Percentiles rank a stretch among this genome's conserved stretches.
phyloP scores from a whole-genome alignment of 192 early-diverging fungal genomes.

The Gaertneriomyces semiglobifer region DNA sequence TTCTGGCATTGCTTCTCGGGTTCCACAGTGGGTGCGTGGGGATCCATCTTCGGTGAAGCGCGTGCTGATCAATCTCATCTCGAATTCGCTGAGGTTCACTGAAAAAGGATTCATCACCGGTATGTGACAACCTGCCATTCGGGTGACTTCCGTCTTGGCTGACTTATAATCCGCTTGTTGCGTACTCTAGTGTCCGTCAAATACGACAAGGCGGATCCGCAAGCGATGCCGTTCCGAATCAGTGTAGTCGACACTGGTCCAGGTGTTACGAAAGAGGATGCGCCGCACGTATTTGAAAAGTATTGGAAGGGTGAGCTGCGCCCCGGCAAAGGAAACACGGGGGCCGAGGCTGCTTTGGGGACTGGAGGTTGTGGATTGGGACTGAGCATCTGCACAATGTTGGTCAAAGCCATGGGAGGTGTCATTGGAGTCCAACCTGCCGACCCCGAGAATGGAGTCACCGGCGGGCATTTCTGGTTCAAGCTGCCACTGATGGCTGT shows the following conservation, averaged over 20 bases:
- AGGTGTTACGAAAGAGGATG: conserved; percentile 15
- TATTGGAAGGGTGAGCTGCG: conserved; percentile 5
- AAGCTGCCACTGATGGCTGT: conserved; percentile 9
- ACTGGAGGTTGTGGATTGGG: conserved; percentile 12
- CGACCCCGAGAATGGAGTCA: not conserved
- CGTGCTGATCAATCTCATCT: conserved; percentile 39
- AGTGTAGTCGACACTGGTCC: conserved; percentile 11
- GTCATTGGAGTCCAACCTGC: conserved; percentile 2
- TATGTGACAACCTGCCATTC: too few relatives aligned
- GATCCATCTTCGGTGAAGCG: conserved; percentile 36
- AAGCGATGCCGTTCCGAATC: not conserved
- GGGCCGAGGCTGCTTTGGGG: conserved; percentile 2
- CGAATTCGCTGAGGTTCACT: conserved; percentile 55
- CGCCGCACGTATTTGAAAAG: conserved; percentile 7
- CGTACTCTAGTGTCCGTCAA: conserved; percentile 9
- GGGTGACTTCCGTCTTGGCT: too few relatives aligned
- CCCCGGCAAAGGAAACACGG: not conserved
- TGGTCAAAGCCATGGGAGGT: conserved; percentile 18
- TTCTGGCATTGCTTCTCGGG: not conserved
- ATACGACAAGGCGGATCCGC: conserved; percentile 12
- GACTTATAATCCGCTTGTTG: too few relatives aligned
- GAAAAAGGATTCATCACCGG: conserved; percentile 29
- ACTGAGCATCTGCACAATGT: conserved; percentile 11
- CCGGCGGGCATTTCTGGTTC: conserved; percentile 9
- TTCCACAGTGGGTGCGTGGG: conserved; percentile 14